phyloP scores from a whole-genome alignment of 2,329 filamentous ascomycete species.

The Calycina herbarum region DNA sequence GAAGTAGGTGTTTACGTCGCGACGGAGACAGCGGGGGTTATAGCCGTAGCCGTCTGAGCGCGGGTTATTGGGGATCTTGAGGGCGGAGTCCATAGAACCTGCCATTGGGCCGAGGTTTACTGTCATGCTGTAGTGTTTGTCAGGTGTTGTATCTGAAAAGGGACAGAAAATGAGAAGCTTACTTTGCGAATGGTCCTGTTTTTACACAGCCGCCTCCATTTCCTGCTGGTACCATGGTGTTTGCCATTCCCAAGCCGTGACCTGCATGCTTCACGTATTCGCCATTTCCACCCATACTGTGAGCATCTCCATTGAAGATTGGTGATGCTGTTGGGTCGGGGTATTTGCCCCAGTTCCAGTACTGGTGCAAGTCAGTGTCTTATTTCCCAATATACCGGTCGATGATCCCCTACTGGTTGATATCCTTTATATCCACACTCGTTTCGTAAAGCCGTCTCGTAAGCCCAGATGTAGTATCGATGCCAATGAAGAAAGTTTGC shows the following conservation, averaged over 20 bases:
- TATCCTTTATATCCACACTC: slow-evolving; percentile 46
- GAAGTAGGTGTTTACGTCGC: slow-evolving; percentile 37
- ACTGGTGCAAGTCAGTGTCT: slow-evolving; percentile 40
- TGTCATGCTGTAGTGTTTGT: slow-evolving; percentile 22
- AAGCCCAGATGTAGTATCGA: slow-evolving; percentile 43
- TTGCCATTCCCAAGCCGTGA: slow-evolving; percentile 9
- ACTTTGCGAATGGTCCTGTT: slow-evolving; percentile 46
- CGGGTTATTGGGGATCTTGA: slow-evolving; percentile 15
- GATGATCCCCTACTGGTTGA: slow-evolving; percentile 36
- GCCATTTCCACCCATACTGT: slow-evolving; percentile 49
- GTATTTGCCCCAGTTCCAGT: slow-evolving; percentile 26
- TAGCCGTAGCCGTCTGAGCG: slow-evolving; percentile 29
- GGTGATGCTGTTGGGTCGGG: slow-evolving; percentile 14
- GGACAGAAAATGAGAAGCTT: not conserved
- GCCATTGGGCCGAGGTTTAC: slow-evolving; percentile 49
- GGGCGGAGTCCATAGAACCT: slow-evolving; percentile 29
- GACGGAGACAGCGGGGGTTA: slow-evolving; percentile 45
- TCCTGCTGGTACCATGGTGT: slow-evolving; percentile 42
- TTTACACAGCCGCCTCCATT: slow-evolving; percentile 55
- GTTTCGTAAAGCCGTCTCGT: slow-evolving; percentile 43
- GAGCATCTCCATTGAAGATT: slow-evolving; percentile 54
- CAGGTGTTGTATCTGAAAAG: not conserved
- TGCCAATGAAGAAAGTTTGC: slow-evolving; percentile 45
- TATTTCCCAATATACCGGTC: not conserved
- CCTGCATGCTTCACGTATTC: slow-evolving; percentile 25